Percentiles rank a stretch among this genome's conserved stretches.
These are phyloP conservation scores for Aspergillus sp. DNA, from an alignment of 2,329 filamentous ascomycete species.

Conservation along the genomic window DNA sequence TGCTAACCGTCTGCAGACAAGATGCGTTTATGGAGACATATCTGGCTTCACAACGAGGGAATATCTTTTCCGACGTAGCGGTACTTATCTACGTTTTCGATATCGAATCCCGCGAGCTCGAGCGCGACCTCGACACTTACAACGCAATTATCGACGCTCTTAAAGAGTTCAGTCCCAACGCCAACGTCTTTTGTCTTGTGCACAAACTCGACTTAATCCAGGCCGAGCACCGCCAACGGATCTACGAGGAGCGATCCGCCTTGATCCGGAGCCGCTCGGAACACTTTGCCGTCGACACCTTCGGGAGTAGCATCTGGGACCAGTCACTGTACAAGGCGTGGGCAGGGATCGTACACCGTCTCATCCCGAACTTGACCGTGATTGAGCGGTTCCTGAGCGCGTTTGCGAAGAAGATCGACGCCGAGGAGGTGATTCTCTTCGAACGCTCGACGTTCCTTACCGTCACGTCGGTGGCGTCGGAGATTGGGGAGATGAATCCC, in stretches of 20 bases:
- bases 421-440: conserved; percentile 88
- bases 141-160: conserved; percentile 81
- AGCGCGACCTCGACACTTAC: conserved; percentile 88
- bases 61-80: conserved; percentile 93
- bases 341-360: conserved; percentile 94
- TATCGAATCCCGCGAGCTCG: conserved; percentile 90
- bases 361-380: conserved; percentile 84
- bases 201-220: conserved; percentile 99
- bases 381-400: conserved; percentile 81
- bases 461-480: conserved; percentile 81
- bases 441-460: conserved; percentile 94
- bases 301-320: conserved; percentile 96
- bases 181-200: conserved; percentile 87
- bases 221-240: conserved; percentile 63
- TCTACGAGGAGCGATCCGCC: conserved; percentile 76
- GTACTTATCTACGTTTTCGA: conserved; percentile 99
- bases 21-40: conserved; percentile 99
- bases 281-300: conserved; percentile 69
- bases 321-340: conserved; percentile 97
- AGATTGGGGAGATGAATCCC: conserved; percentile 68
- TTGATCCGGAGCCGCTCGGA: conserved; percentile 69
- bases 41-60: conserved; percentile 84
- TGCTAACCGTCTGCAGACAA: conserved; percentile 51
- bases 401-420: conserved; percentile 77
- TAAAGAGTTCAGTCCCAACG: conserved; percentile 69